phyloP scores from a whole-genome alignment of 2,329 filamentous ascomycete genomes.

The Myriangium duriaei region DNA sequence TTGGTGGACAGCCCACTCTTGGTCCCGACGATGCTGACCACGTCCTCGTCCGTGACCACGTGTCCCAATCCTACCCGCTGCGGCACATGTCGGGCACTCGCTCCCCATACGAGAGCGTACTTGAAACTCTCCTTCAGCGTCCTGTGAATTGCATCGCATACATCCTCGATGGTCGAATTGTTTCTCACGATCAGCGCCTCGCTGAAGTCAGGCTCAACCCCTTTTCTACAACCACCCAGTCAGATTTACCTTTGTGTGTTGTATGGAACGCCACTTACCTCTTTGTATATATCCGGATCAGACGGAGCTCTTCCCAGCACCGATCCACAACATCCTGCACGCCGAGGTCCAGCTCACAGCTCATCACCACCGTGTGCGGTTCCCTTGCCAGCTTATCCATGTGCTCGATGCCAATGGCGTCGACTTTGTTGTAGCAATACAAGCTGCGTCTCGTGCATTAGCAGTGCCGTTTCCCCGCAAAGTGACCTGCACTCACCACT shows the following conservation, averaged over 20 bases:
- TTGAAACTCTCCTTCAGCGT: slow-evolving; percentile 98
- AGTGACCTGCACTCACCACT: slow-evolving; percentile 42
- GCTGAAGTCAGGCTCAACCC: slow-evolving; percentile 72
- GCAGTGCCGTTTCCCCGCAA: too few relatives aligned
- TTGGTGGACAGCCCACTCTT: slow-evolving; percentile 25
- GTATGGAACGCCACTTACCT: slow-evolving; percentile 25
- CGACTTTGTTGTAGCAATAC: slow-evolving; percentile 99
- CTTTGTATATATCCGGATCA: slow-evolving; percentile 95
- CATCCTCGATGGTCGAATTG: slow-evolving; percentile 86
- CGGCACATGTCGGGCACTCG: slow-evolving; percentile 86
- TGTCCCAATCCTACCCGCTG: slow-evolving; percentile 84
- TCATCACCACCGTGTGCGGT: slow-evolving; percentile 92
- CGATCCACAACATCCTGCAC: slow-evolving; percentile 87
- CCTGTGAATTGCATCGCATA: slow-evolving; percentile 89
- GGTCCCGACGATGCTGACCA: slow-evolving; percentile 49
- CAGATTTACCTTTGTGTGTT: neutral
- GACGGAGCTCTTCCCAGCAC: slow-evolving; percentile 82
- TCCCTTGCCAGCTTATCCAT: slow-evolving; percentile 85
- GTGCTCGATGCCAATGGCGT: slow-evolving; percentile 85
- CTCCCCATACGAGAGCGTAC: slow-evolving; percentile 95
- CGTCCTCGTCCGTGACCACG: slow-evolving; percentile 58
- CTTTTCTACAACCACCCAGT: slow-evolving; percentile 48
- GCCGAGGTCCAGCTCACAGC: slow-evolving; percentile 87
- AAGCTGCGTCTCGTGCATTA: too few relatives aligned
- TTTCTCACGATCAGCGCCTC: slow-evolving; percentile 88